A percentile compares a stretch with the other conserved stretches of the same genome.
These are phyloP conservation scores for Hymenoscyphus occultus DNA, from an alignment of 2,329 filamentous ascomycete genomes.

Conservation along the genomic window DNA sequence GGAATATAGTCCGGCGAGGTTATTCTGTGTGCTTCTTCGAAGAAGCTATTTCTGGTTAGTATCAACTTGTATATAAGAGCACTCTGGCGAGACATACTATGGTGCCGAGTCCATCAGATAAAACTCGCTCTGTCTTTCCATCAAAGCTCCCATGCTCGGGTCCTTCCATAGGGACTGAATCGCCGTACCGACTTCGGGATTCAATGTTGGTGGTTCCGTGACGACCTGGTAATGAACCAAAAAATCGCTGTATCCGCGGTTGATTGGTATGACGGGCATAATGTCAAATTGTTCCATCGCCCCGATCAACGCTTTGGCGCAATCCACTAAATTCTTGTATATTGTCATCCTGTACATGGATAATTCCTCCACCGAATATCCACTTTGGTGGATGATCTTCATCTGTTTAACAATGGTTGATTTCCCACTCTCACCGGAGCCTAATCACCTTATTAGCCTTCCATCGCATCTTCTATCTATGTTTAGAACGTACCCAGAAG, in stretches of 20 bases:
- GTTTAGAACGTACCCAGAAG: conserved; percentile 68
- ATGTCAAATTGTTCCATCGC: conserved; percentile 93
- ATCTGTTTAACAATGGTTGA: conserved; percentile 99
- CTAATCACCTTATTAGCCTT: conserved; percentile 46
- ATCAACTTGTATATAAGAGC: conserved; percentile 1
- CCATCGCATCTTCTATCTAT: not conserved
- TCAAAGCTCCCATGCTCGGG: conserved; percentile 73
- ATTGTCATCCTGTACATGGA: conserved; percentile 93
- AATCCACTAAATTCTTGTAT: conserved; percentile 97
- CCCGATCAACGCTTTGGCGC: conserved; percentile 86
- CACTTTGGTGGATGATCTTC: conserved; percentile 99
- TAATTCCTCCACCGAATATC: conserved; percentile 91
- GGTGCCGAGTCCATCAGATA: conserved; percentile 99
- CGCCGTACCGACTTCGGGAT: conserved; percentile 76
- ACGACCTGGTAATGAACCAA: conserved; percentile 86
- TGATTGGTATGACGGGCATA: conserved; percentile 68
- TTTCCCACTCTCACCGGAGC: conserved; percentile 97
- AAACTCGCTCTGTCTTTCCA: conserved; percentile 96
- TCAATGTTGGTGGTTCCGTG: conserved; percentile 83
- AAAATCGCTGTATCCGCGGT: conserved; percentile 73
- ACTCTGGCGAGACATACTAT: conserved; percentile 60
- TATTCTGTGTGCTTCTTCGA: conserved; percentile 87
- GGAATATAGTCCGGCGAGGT: conserved; percentile 82
- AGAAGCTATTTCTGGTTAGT: conserved; percentile 65
- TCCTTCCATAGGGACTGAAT: conserved; percentile 89